These are phyloP conservation scores for Brassica nigra DNA, from an alignment of 345 rosid genomes.

Conservation along the genomic window DNA sequence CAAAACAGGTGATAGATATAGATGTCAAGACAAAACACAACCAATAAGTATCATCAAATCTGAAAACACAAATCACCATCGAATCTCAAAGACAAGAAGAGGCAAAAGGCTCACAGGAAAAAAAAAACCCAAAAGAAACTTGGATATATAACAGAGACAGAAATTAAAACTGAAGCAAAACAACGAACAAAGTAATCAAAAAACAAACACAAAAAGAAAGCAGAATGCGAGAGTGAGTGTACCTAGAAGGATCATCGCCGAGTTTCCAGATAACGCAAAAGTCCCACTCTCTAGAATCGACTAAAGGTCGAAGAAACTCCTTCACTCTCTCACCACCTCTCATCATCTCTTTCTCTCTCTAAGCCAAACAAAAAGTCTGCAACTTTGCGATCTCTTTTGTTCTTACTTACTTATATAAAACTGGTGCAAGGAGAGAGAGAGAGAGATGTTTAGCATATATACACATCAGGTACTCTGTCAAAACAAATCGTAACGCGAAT, in stretches of 20 bases:
- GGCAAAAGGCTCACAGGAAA: neutral
- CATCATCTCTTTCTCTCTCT: conserved; percentile 42
- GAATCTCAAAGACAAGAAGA: neutral
- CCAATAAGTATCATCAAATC: neutral
- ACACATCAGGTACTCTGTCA: conserved; percentile 39
- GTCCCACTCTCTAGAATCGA: conserved; percentile 70
- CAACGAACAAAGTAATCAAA: neutral
- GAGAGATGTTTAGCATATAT: conserved; percentile 26
- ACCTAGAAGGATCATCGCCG: conserved; percentile 83
- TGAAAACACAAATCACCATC: neutral
- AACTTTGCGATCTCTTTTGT: conserved; percentile 16
- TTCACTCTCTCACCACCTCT: conserved; percentile 51
- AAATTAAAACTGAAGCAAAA: conserved; percentile 12
- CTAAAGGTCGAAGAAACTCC: conserved; percentile 76
- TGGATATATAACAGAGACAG: neutral
- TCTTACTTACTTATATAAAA: conserved; percentile 35
- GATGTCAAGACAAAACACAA: neutral
- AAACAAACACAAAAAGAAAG: neutral
- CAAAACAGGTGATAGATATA: neutral
- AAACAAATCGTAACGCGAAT: conserved; percentile 36
- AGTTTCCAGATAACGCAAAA: conserved; percentile 83
- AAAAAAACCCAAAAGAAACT: neutral
- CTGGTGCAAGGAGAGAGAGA: conserved; percentile 20
- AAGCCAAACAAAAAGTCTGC: conserved; percentile 29
- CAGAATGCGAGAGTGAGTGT: neutral